Evolutionary conservation across 1,284 basidiomycete species (phyloP).

Genomic region (Sporisorium scitamineum): DNA sequence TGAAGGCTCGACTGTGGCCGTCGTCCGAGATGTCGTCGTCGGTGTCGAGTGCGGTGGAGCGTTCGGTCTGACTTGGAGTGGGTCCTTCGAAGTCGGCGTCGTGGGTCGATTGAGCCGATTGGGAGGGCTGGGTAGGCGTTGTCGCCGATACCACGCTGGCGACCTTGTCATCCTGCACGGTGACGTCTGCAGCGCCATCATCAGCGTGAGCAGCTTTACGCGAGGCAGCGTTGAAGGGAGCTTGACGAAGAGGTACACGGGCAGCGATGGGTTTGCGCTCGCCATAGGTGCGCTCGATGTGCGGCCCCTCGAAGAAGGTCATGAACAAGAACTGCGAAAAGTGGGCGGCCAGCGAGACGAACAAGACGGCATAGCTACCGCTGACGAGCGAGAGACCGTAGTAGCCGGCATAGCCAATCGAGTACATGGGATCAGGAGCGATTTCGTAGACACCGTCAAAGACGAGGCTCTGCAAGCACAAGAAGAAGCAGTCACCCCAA

Average conservation of each 20-base stretch:
- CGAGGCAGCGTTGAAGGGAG: slow-evolving; percentile 60
- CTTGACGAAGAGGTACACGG: slow-evolving; percentile 36
- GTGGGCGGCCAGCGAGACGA: slow-evolving; percentile 91
- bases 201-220: slow-evolving; percentile 39
- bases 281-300: slow-evolving; percentile 72
- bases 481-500: slow-evolving; percentile 98
- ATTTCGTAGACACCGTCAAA: slow-evolving; percentile 98
- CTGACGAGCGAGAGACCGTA: slow-evolving; percentile 92
- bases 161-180: not conserved
- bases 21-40: slow-evolving; percentile 44
- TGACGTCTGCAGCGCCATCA: not conserved
- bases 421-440: slow-evolving; percentile 90
- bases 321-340: slow-evolving; percentile 96
- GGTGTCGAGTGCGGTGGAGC: slow-evolving; percentile 43
- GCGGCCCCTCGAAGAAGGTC: slow-evolving; percentile 96
- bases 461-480: slow-evolving; percentile 79
- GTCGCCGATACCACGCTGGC: not conserved
- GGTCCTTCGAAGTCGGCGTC: slow-evolving; percentile 19
- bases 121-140: not conserved
- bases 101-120: not conserved
- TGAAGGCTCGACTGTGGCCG: slow-evolving; percentile 21
- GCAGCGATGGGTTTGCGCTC: slow-evolving; percentile 58
- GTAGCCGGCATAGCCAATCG: slow-evolving; percentile 79
- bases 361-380: slow-evolving; percentile 90
- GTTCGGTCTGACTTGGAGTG: slow-evolving; percentile 51